phyloP scores from a whole-genome alignment of 768 basidiomycete genomes.

The Nidularia sp. region DNA sequence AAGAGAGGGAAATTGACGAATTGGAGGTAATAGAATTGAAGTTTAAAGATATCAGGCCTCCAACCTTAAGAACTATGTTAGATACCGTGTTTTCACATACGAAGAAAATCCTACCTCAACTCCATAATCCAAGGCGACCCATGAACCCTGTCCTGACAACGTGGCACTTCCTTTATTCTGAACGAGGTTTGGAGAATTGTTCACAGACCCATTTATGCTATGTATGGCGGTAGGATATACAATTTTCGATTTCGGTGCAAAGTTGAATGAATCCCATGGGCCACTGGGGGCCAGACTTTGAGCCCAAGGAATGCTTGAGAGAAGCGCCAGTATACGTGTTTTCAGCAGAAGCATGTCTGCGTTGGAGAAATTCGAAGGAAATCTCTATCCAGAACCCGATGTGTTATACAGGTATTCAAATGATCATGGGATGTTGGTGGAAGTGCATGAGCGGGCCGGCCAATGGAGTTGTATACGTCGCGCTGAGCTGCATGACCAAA shows the following conservation, averaged over 20 bases:
- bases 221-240: conserved; percentile 40
- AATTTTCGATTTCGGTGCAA: conserved; percentile 40
- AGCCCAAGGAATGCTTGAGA: not conserved
- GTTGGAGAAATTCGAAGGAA: no score
- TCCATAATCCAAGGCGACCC: conserved; percentile 53
- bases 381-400: no score
- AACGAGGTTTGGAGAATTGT: conserved; percentile 26
- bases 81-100: not conserved
- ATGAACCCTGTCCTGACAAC: conserved; percentile 34
- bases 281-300: conserved; percentile 34
- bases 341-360: no score
- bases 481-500: no score
- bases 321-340: no score
- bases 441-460: no score
- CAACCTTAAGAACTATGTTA: conserved; percentile 29
- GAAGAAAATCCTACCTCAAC: conserved; percentile 32
- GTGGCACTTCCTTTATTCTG: conserved; percentile 30
- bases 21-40: conserved; percentile 25
- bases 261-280: conserved; percentile 52
- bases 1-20: conserved; percentile 44
- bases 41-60: conserved; percentile 47
- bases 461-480: no score
- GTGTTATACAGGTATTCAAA: no score
- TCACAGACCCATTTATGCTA: conserved; percentile 28
- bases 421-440: no score